Percentiles rank a stretch among this genome's conserved stretches.
phyloP scores from a whole-genome alignment of 2,329 filamentous ascomycete genomes.

The Neofusicoccum sp. region DNA sequence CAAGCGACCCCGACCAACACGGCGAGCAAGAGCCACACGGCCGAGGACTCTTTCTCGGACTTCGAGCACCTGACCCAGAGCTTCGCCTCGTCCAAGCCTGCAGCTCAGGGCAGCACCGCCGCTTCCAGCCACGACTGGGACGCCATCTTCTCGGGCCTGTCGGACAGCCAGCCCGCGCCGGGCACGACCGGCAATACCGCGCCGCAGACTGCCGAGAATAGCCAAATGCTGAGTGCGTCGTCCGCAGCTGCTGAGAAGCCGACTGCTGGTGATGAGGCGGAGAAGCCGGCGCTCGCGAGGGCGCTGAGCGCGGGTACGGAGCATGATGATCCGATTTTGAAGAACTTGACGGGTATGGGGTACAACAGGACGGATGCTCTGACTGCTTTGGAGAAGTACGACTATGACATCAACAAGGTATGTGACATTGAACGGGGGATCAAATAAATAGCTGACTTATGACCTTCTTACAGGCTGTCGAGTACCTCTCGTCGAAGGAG shows the following conservation, averaged over 20 bases:
- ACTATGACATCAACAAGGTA: slow-evolving; percentile 95
- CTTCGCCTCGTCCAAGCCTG: slow-evolving; percentile 36
- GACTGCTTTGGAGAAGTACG: slow-evolving; percentile 83
- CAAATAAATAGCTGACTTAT: background rate
- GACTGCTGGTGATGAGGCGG: background rate
- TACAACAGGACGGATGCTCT: slow-evolving; percentile 74
- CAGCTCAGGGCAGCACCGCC: slow-evolving; percentile 39
- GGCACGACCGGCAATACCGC: slow-evolving; percentile 28
- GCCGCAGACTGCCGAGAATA: slow-evolving; percentile 35
- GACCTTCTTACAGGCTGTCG: background rate
- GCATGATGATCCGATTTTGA: slow-evolving; percentile 88
- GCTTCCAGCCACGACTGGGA: slow-evolving; percentile 78
- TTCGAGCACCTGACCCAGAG: slow-evolving; percentile 47
- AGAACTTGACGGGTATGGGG: slow-evolving; percentile 86
- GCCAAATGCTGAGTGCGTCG: slow-evolving; percentile 24
- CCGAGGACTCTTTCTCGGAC: slow-evolving; percentile 49
- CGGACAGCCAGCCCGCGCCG: slow-evolving; percentile 39
- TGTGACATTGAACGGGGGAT: slow-evolving; percentile 33
- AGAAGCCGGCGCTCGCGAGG: slow-evolving; percentile 55
- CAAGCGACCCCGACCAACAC: slow-evolving; percentile 39
- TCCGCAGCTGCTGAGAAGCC: background rate
- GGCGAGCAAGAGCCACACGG: slow-evolving; percentile 19
- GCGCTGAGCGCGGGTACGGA: slow-evolving; percentile 71
- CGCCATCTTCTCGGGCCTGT: slow-evolving; percentile 81
- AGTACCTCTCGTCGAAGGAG: background rate